Evolutionary conservation across 441 rosid genomes (phyloP), one percentile per base, ranked within the genome.

Genomic region (Pelargonium myrrhifolium): DNA sequence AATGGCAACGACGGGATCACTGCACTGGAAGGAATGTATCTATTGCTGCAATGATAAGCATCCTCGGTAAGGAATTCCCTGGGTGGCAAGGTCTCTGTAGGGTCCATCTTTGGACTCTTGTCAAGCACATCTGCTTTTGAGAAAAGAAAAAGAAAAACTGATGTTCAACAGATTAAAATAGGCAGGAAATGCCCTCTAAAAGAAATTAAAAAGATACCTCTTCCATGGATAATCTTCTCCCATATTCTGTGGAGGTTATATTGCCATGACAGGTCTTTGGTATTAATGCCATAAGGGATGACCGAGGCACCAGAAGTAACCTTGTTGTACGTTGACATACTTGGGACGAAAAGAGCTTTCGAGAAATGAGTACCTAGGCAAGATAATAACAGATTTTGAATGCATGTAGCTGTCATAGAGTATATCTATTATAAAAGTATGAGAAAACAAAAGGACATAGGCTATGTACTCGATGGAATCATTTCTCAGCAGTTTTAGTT

Each of bases 261-360:
- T 77, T 92, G 98, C 96, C 96, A 92, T 55, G 90, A 80, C 72
- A 92, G 78, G 73, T 85, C 90, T 71, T 65, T 79, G 64, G 70
- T 70, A 70, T 71, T 55, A 59, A 72, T 60, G 74, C 73, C 80
- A 60, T 77, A 68, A 68, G 88, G 83, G 69, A 85, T 74, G 3
- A 74, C 31, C 0, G 87, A 73, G 68, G 86, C 47, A 7, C 83
- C 86, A 15, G 95, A 90, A 45, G 86, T 87, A 35, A 92, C 96
- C 82, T 84, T 92, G 81, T 75, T 83, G 79, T 92, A 87, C 8
- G 75, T 80, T 53, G 98, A 92, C 78, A 89, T 81, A 78, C 80
- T 87, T 22, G 98, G 98, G 64, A 85, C 90, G 28, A 92, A 92
- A 65, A 92, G 74, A 14, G 93, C 95, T 81, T 86, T 88, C 11